These are phyloP conservation scores for Holtermanniella nyarrowii DNA, from an alignment of 768 basidiomycete genomes.

Conservation along the genomic window DNA sequence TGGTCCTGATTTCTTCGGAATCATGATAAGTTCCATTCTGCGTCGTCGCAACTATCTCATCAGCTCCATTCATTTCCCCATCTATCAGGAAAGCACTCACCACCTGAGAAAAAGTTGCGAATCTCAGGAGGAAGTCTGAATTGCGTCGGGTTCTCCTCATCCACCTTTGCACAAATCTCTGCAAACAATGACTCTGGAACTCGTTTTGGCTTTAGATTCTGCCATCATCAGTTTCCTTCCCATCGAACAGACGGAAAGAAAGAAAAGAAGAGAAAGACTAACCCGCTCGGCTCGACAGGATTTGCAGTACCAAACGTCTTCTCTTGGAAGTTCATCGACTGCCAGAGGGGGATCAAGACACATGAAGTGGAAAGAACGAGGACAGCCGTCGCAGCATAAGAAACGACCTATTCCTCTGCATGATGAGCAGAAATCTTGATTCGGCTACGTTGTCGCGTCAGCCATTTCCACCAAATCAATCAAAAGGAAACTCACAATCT, in stretches of 20 bases:
- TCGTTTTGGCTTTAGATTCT: conserved; percentile 62
- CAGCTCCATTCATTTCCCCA: not conserved
- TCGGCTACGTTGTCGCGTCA: too few relatives aligned
- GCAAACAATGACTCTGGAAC: conserved; percentile 43
- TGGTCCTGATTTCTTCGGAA: conserved; percentile 63
- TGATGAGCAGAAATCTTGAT: conserved; percentile 45
- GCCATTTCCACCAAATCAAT: too few relatives aligned
- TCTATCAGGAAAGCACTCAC: conserved; percentile 45
- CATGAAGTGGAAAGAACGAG: conserved; percentile 88
- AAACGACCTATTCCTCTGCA: conserved; percentile 57
- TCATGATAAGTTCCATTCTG: conserved; percentile 76
- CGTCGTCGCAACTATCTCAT: conserved; percentile 58
- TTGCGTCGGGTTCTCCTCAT: conserved; percentile 62
- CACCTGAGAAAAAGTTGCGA: conserved; percentile 71
- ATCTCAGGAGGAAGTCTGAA: conserved; percentile 81
- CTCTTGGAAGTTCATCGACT: conserved; percentile 68
- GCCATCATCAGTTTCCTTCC: not conserved
- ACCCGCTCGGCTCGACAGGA: conserved; percentile 44
- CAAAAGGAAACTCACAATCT: not conserved
- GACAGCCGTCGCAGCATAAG: conserved; percentile 95
- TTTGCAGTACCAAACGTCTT: conserved; percentile 45
- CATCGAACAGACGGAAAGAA: conserved; percentile 9
- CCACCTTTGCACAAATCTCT: conserved; percentile 60
- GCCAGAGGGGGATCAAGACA: conserved; percentile 95
- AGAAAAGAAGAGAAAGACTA: conserved; percentile 42